These are phyloP conservation scores for Chlamydomonas asymmetrica DNA, from an alignment of 139 green algal species.

Conservation along the genomic window DNA sequence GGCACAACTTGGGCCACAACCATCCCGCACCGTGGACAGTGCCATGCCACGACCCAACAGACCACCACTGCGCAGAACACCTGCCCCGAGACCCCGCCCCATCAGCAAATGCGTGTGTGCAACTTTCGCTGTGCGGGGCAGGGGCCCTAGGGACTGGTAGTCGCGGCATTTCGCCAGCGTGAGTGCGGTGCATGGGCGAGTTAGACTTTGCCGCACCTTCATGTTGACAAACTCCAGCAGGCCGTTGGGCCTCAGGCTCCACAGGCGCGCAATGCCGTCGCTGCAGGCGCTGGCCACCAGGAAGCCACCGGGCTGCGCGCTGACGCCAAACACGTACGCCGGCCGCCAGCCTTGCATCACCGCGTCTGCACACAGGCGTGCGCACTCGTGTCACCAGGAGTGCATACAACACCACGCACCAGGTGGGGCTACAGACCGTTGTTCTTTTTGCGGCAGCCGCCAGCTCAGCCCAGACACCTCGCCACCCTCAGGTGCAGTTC, in stretches of 20 bases:
- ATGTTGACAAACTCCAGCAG: neutral
- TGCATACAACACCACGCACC: too few species aligned
- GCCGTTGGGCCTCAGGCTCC: conserved; percentile 20
- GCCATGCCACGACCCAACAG: too few species aligned
- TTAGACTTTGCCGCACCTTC: neutral
- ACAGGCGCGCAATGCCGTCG: conserved; percentile 53
- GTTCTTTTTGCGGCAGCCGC: too few species aligned
- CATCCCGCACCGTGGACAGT: too few species aligned
- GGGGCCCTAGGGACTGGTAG: neutral
- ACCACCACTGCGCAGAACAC: too few species aligned
- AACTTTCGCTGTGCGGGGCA: conserved; percentile 5
- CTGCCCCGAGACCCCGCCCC: neutral
- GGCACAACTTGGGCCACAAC: too few species aligned
- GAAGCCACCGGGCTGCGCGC: conserved; percentile 12
- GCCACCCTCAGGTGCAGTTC: too few species aligned
- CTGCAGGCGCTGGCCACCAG: conserved; percentile 40
- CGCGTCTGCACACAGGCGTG: conserved; percentile 12
- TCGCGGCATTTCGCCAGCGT: neutral
- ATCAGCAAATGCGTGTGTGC: neutral
- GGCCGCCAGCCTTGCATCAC: conserved; percentile 11
- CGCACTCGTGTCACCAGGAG: too few species aligned
- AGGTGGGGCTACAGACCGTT: too few species aligned
- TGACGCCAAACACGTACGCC: conserved; percentile 39
- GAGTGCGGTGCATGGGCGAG: neutral
- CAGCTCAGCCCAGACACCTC: too few species aligned